Evolutionary conservation across 164 flowering plant genomes (phyloP).

Genomic region (Sedum album): DNA sequence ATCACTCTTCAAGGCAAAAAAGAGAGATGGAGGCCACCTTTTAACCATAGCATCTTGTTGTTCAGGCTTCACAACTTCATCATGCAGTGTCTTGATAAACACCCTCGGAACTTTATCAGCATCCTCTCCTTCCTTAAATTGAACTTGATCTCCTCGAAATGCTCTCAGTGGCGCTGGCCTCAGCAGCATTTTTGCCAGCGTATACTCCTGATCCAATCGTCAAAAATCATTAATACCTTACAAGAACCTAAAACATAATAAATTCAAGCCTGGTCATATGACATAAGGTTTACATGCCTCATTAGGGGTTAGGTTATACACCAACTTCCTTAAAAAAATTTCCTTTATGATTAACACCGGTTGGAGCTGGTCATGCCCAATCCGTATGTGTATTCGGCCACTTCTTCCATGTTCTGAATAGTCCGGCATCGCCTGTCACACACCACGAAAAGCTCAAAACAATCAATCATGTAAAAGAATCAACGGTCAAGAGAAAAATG

Average conservation of each 20-base stretch:
- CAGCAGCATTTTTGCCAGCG: conserved; percentile 12
- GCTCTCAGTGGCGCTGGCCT: conserved; percentile 14
- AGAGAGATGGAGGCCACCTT: conserved; percentile 15
- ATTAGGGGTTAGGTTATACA: conserved; percentile 17
- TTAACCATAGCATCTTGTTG: conserved; percentile 13
- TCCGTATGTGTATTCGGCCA: conserved; percentile 12
- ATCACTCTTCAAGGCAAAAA: conserved; percentile 12
- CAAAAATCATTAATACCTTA: neutral
- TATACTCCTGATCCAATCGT: conserved; percentile 5
- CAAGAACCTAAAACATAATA: neutral
- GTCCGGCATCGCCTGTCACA: conserved; percentile 16
- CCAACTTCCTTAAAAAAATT: conserved; percentile 16
- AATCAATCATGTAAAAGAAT: neutral
- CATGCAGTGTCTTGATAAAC: conserved; percentile 13
- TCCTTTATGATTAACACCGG: conserved; percentile 15
- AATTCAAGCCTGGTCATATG: neutral
- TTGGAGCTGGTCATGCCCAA: conserved; percentile 25
- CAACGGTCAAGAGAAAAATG: no score
- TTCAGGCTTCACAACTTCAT: conserved; percentile 2
- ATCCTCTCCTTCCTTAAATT: conserved; percentile 1
- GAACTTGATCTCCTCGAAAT: neutral
- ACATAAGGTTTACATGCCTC: conserved; percentile 14
- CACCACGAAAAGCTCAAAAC: neutral
- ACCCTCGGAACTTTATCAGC: conserved; percentile 13
- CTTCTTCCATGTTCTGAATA: conserved; percentile 15